Evolutionary conservation across 2,329 filamentous ascomycete genomes (phyloP).

Genomic region (Corynespora cassiicola): DNA sequence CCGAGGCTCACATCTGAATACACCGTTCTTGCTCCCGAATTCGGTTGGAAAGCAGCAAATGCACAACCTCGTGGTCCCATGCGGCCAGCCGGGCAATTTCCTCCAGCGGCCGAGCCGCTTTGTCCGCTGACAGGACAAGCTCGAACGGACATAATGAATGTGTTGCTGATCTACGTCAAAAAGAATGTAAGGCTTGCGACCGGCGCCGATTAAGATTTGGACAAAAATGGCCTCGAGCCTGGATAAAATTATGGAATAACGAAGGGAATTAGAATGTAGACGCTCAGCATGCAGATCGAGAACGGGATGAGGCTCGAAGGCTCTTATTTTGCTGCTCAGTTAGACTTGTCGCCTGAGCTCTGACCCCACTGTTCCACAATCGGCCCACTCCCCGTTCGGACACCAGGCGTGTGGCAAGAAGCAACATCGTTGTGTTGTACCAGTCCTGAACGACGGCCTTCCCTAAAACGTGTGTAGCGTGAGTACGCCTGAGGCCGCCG

Average conservation of each 20-base stretch:
- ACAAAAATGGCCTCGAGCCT: slow-evolving; percentile 4
- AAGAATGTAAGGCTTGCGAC: slow-evolving; percentile 12
- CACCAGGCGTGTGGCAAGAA: slow-evolving; percentile 1
- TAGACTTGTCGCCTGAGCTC: background rate
- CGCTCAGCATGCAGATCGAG: slow-evolving; percentile 1
- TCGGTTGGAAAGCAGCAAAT: slow-evolving; percentile 28
- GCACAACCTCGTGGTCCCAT: slow-evolving; percentile 24
- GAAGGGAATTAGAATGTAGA: slow-evolving; percentile 5
- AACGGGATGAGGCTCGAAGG: background rate
- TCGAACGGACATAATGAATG: slow-evolving; percentile 14
- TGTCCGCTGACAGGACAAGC: slow-evolving; percentile 19
- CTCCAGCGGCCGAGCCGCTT: slow-evolving; percentile 8
- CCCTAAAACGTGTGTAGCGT: slow-evolving; percentile 4
- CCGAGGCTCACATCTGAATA: slow-evolving; percentile 18
- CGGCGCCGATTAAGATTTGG: slow-evolving; percentile 10
- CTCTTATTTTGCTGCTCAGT: slow-evolving; percentile 7
- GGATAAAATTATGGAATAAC: slow-evolving; percentile 3
- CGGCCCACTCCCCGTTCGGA: slow-evolving; percentile 9
- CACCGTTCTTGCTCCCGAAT: slow-evolving; percentile 13
- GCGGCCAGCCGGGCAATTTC: slow-evolving; percentile 17
- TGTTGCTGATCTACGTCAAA: background rate
- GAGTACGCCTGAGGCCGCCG: slow-evolving; percentile 12
- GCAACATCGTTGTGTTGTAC: slow-evolving; percentile 2
- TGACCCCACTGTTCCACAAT: slow-evolving; percentile 6
- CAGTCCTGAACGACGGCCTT: background rate